Base-by-base conservation (phyloP, 257 asterid species). In the Solanum verrucosum region DNA sequence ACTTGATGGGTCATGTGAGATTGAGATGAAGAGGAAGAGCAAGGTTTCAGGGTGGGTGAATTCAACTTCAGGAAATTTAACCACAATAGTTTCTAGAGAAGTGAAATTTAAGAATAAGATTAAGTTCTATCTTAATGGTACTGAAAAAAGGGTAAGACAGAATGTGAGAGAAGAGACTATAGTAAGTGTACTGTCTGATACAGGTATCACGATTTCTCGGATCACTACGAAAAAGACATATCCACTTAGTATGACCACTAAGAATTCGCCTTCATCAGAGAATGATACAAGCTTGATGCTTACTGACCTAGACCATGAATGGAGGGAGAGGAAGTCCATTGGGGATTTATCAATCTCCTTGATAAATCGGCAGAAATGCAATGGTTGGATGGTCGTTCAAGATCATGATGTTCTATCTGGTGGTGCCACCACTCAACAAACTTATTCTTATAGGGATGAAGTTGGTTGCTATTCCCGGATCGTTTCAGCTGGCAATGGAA, bases 21-120 rank as follows among this genome's bases (percentile, higher is more conserved):
- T 92, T 25, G 95, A 93, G 83, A 90, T 90, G 87, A 87, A 89
- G 90, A 90, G 95, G 89, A 88, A 91, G 88, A 88, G 90, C 10
- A 88, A 90, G 90, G 87, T 88, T 79, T 92, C 94, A 2, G 98
- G 98, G 59, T 96, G 99, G 99, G 97, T 97, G 92, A 90, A 89
- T 72, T 93, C 94, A 9, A 92, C 93, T 70, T 91, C 93, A 23
- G 99, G 99, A 23, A 94, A 96, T 87, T 91, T 95, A 5, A 95
- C 98, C 16, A 90, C 91, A 42, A 23, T 59, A 12, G 90, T 92
- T 18, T 29, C 89, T 5, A 88, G 88, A 1, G 86, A 90, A 84
- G 15, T 95, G 87, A 88, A 90, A 70, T 94, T 95, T 37, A 93
- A 91, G 89, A 96, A 91, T 92, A 84, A 67, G 83, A 90, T 97